A percentile compares a stretch with the other conserved stretches of the same genome.
Evolutionary conservation across 2,329 filamentous ascomycete species (phyloP).

Genomic region (Sphaerulina populicola): DNA sequence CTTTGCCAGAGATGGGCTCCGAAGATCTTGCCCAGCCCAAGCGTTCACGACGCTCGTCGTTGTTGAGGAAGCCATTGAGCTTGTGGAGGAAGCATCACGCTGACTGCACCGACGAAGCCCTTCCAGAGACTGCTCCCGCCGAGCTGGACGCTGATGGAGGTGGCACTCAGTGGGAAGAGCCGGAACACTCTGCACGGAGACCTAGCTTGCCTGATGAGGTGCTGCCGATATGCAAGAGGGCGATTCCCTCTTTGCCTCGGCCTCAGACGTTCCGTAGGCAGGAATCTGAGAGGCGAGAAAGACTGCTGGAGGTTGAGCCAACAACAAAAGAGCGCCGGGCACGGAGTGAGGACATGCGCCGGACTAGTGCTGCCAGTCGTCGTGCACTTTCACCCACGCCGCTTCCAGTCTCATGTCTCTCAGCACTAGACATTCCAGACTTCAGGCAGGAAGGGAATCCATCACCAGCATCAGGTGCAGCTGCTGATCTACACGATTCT

Average conservation of each 20-base stretch:
- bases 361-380: slow-evolving; percentile 35
- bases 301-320: slow-evolving; percentile 57
- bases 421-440: slow-evolving; percentile 32
- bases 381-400: slow-evolving; percentile 39
- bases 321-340: slow-evolving; percentile 62
- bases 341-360: slow-evolving; percentile 52
- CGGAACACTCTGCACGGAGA: slow-evolving; percentile 18
- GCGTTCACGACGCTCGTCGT: slow-evolving; percentile 16
- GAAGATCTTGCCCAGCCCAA: slow-evolving; percentile 18
- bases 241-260: slow-evolving; percentile 65
- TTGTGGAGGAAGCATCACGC: slow-evolving; percentile 26
- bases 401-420: slow-evolving; percentile 33
- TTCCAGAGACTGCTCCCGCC: slow-evolving; percentile 20
- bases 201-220: slow-evolving; percentile 21
- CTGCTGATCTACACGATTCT: slow-evolving; percentile 4
- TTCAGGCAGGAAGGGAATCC: slow-evolving; percentile 3
- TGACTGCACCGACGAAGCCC: slow-evolving; percentile 6
- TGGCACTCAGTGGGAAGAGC: slow-evolving; percentile 17
- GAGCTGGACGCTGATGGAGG: slow-evolving; percentile 18
- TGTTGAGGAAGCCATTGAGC: slow-evolving; percentile 20
- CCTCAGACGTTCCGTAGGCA: slow-evolving; percentile 73
- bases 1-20: slow-evolving; percentile 21
- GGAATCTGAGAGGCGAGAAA: slow-evolving; percentile 68
- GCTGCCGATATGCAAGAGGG: slow-evolving; percentile 25
- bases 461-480: slow-evolving; percentile 1